Evolutionary conservation across 2,329 filamentous ascomycete species (phyloP).

Genomic region (Apiospora sp.): DNA sequence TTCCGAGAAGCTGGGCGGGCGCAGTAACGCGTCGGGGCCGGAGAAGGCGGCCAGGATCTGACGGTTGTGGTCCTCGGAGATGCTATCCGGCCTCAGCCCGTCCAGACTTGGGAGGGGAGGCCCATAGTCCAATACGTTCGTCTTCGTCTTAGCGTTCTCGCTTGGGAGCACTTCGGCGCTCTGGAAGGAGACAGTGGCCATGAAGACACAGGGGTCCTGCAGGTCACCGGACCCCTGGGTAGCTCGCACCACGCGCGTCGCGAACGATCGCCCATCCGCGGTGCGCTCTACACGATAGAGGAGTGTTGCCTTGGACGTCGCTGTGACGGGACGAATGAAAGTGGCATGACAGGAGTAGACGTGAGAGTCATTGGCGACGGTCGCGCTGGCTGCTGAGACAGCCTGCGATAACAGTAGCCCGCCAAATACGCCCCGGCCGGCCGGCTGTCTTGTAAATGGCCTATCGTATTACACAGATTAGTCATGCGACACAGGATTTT

Average conservation of each 20-base stretch:
- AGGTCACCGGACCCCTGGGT: background rate
- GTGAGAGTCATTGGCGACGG: constrained; percentile 10
- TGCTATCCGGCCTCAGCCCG: background rate
- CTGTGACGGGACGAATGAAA: constrained; percentile 16
- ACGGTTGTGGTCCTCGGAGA: constrained; percentile 2
- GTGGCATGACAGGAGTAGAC: constrained; percentile 22
- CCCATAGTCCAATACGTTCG: background rate
- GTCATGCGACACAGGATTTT: background rate
- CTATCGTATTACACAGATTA: background rate
- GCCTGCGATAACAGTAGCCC: constrained; percentile 25
- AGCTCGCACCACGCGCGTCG: constrained; percentile 26
- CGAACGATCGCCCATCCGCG: constrained; percentile 23
- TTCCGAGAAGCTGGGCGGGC: constrained; percentile 10
- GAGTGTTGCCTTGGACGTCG: background rate
- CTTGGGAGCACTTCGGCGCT: fast-evolving
- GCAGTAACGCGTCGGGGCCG: background rate
- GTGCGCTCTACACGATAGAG: constrained; percentile 25
- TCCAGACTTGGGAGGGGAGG: background rate
- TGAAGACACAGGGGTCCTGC: constrained; percentile 3
- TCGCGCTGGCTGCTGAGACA: constrained; percentile 24
- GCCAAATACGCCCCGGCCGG: constrained; percentile 24
- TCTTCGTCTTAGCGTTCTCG: too few relatives aligned
- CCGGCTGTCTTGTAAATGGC: background rate
- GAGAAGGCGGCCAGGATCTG: background rate
- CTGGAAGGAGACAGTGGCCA: constrained; percentile 26